Base-by-base conservation (phyloP, 805 yeast species). In the Blastobotrys muscicola region DNA sequence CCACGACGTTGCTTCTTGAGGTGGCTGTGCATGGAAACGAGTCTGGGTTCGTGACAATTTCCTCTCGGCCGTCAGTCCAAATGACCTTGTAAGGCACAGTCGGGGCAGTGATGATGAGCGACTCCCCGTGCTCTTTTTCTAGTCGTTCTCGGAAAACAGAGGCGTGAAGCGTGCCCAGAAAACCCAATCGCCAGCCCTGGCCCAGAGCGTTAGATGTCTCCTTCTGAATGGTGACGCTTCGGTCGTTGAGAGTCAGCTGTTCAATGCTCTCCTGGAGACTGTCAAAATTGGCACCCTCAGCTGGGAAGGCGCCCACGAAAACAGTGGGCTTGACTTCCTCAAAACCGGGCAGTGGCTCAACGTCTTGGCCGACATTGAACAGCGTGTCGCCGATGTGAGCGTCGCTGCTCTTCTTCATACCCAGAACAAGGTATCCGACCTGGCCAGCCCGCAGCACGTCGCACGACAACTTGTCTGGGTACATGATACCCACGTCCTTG, bases 271-370 rank as follows among this genome's bases (percentile, higher is more conserved):
- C 97, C 57, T 92, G 94, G 69, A 90, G 71, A 23, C 75, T 81
- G 48, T 84, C 83, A 61, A 90, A 90, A 55, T 90, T 95, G 0
- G 82, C 74, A 3, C 95, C 95, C 56, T 90, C 95, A 0, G 96
- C 92, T 0, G 98, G 97, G 54, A 86, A 90, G 0, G 97, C 98
- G 10, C 97, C 97, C 39, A 90, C 94, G 60, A 90, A 92, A 7
- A 90, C 97, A 97, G 92, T 92, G 1, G 97, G 96, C 61, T 92
- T 89, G 1, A 94, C 89, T 55, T 86, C 96, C 62, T 89, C 97
- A 61, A 90, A 92, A 1, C 97, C 97, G 1, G 94, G 95, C 20
- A 90, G 69, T 1, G 96, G 81, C 49, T 80, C 85, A 2, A 83
- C 78, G 30, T 70, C 71, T 15, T 62, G 58, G 3, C 82, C 82